Base-by-base conservation (phyloP, 495 filamentous ascomycete genomes). In the Podospora australis region DNA sequence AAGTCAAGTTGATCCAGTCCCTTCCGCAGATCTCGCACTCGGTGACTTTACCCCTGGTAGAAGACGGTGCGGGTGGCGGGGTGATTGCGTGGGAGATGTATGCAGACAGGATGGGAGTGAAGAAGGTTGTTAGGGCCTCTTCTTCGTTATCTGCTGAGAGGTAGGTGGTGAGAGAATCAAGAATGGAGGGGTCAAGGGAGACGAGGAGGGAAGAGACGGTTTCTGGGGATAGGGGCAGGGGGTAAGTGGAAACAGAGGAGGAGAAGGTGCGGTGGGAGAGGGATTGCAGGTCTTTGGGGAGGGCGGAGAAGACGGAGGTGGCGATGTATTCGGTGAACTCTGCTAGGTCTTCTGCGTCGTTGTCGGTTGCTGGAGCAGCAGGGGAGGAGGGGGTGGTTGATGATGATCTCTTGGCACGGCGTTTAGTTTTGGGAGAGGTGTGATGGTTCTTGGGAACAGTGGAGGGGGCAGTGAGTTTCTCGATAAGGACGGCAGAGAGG, bases 21-120 rank as follows among this genome's bases (percentile, higher is more conserved):
- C 89, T 77, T n/a, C 74, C 80, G 62, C 88, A 94, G 49, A 94
- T 78, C 73, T 95, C 88, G 67, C 89, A 95, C 2, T 70, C 82
- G 0, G 69, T 62, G 2, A 57, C 59, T 1, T 65, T 46, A 3
- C 48, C 57, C 13, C 77, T 75, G 1, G 82, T 84, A 0, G 65
- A 67, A 2, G 68, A 66, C 57, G 79, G 81, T 0, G 75, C 67
- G 0, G 84, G 84, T 0, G 86, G 86, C 0, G 81, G 67, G 1
- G 78, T 71, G 4, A 73, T 75, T 11, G 73, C 65, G 2, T 67
- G 56, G 6, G 58, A 58, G 20, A 86, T 67, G 64, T 84, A 92
- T 6, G 78, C 68, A 1, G 71, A 69, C 5, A 90, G 58, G 1
- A 87, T 57, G 0, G 79, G 78, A 0, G 70, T 60, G 25, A 94